Conservation (phyloP, 2,329 filamentous ascomycete species). For the Paramyrothecium roridum region DNA sequence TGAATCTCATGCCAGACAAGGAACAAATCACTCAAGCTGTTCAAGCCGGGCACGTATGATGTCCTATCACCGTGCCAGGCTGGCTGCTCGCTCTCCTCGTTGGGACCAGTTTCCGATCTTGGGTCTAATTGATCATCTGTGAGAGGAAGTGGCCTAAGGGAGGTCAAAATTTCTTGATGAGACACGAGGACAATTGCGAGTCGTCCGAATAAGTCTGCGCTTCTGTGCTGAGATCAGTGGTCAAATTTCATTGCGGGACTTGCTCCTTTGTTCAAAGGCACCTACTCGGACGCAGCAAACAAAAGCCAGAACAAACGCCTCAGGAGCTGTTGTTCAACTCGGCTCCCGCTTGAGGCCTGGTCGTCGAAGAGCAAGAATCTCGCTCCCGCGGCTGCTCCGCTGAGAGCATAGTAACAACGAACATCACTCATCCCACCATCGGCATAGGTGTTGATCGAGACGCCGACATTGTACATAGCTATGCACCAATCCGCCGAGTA, state of each 20-base stretch:
- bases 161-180: constrained; percentile 12
- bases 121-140: constrained; percentile 27
- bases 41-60: constrained; percentile 28
- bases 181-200: constrained; percentile 20
- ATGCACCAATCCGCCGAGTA: constrained; percentile 32
- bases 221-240: constrained; percentile 13
- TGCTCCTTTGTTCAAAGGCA: not conserved
- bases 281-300: constrained; percentile 23
- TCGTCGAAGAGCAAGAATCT: constrained; percentile 25
- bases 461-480: constrained; percentile 30
- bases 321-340: constrained; percentile 24
- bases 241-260: not conserved
- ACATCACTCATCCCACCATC: constrained; percentile 11
- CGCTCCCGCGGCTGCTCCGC: constrained; percentile 22
- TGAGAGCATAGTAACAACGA: constrained; percentile 15
- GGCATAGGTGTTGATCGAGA: constrained; percentile 12
- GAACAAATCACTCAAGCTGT: constrained; percentile 28
- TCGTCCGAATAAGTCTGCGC: constrained; percentile 22
- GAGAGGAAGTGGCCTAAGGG: constrained; percentile 19
- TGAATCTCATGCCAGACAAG: constrained; percentile 28
- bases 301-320: constrained; percentile 31
- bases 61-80: constrained; percentile 28
- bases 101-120: not conserved
- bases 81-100: constrained; percentile 1
- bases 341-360: constrained; percentile 11